phyloP scores from a whole-genome alignment of 257 asterid species.

The Solanum appendiculatum region DNA sequence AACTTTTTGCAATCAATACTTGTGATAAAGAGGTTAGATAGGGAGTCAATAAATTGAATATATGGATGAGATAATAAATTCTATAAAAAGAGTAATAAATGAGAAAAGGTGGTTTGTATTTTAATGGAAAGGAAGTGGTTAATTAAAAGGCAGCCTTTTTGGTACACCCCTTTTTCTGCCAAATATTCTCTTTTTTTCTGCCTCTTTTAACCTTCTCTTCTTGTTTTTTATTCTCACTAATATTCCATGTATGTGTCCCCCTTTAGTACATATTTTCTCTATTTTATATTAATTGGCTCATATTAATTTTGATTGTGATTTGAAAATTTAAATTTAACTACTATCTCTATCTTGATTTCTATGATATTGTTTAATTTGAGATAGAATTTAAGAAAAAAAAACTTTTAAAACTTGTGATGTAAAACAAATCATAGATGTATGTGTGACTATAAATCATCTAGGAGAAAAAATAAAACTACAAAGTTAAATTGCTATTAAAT shows the following conservation, averaged over 20 bases:
- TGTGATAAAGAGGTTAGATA: neutral
- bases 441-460: neutral
- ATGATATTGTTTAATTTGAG: too few species aligned
- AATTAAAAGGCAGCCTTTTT: constrained; percentile 7
- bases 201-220: neutral
- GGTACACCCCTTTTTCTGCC: neutral
- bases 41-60: neutral
- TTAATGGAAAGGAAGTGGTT: neutral
- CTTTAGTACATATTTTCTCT: neutral
- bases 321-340: too few species aligned
- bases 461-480: too few species aligned
- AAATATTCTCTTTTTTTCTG: neutral
- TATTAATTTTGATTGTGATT: too few species aligned
- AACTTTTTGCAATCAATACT: neutral
- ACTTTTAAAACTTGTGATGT: too few species aligned
- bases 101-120: constrained; percentile 12
- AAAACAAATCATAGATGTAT: too few species aligned
- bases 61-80: neutral
- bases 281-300: too few species aligned
- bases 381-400: too few species aligned
- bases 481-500: too few species aligned
- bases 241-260: neutral
- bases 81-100: constrained; percentile 8
- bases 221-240: neutral
- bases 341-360: too few species aligned